These are phyloP conservation scores for Fusarium sp. DNA, from an alignment of 2,329 filamentous ascomycete species.

Conservation along the genomic window DNA sequence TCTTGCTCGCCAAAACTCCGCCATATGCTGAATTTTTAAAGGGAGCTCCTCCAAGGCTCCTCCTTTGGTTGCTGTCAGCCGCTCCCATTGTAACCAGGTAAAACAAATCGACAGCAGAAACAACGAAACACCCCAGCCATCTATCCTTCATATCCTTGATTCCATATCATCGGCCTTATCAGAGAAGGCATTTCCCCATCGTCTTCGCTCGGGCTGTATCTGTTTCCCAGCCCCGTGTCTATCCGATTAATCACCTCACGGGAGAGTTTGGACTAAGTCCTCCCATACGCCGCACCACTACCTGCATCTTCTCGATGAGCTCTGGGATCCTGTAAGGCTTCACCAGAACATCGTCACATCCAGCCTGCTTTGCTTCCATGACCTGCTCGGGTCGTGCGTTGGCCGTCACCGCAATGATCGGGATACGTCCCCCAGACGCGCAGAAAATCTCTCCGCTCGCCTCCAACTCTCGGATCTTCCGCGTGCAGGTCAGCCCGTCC, in stretches of 20 bases:
- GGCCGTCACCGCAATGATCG: conserved; percentile 78
- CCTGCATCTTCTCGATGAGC: conserved; percentile 72
- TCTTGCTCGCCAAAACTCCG: conserved; percentile 32
- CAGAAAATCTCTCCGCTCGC: conserved; percentile 64
- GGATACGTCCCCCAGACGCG: conserved; percentile 65
- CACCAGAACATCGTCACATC: conserved; percentile 77
- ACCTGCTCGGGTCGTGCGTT: conserved; percentile 77
- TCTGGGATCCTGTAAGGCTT: conserved; percentile 80
- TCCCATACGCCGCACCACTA: conserved; percentile 58
- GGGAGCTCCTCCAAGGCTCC: not conserved
- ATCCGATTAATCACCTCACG: conserved; percentile 38
- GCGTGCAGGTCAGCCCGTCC: conserved; percentile 78
- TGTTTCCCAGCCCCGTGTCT: conserved; percentile 35
- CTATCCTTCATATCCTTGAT: not conserved
- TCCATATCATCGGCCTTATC: not conserved
- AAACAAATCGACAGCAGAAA: not conserved
- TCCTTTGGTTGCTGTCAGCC: not conserved
- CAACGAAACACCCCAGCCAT: not conserved
- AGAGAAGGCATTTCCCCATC: not conserved
- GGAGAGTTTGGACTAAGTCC: conserved; percentile 50
- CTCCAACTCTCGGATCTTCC: conserved; percentile 75
- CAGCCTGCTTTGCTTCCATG: conserved; percentile 64
- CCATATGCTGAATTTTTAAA: conserved; percentile 21
- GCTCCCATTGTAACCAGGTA: conserved; percentile 7
- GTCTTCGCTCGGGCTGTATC: conserved; percentile 25